phyloP scores from a whole-genome alignment of 2,329 filamentous ascomycete genomes.

The Reticulascus tulasneorum region DNA sequence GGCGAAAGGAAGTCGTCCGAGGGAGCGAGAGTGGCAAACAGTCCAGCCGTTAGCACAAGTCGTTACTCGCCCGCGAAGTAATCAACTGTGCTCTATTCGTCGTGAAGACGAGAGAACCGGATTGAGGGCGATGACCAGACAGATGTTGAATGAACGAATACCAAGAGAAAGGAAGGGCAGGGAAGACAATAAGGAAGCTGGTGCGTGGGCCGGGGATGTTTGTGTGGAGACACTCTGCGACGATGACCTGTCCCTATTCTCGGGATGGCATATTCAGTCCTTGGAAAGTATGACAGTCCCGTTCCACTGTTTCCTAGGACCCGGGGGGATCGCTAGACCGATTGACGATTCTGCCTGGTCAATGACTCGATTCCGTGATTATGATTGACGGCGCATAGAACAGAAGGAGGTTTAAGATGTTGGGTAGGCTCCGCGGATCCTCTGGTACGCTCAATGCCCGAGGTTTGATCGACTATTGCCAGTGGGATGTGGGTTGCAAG shows the following conservation, averaged over 20 bases:
- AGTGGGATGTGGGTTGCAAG: conserved; percentile 10
- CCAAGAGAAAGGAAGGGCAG: conserved; percentile 4
- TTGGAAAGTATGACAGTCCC: no score
- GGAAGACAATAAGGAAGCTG: conserved; percentile 13
- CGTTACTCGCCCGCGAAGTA: conserved; percentile 48
- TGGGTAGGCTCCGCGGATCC: not conserved
- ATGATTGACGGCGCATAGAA: conserved; percentile 1
- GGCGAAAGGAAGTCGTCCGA: conserved; percentile 3
- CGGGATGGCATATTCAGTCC: conserved; percentile 9
- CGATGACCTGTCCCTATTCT: no score
- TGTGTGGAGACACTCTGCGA: conserved; percentile 4
- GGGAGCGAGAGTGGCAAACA: conserved; percentile 16
- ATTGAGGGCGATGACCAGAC: conserved; percentile 10
- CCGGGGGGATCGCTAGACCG: no score
- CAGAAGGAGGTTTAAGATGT: not conserved
- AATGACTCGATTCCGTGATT: conserved; percentile 2
- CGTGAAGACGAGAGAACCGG: conserved; percentile 14
- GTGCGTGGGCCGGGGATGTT: conserved; percentile 5
- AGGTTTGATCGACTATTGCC: conserved; percentile 13
- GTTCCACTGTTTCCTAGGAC: no score
- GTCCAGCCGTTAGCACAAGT: conserved; percentile 41
- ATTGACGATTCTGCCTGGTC: not conserved
- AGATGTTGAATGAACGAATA: not conserved
- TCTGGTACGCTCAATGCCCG: conserved; percentile 9
- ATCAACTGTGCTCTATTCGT: conserved; percentile 33